Percentiles rank a stretch among this genome's conserved stretches.
Conservation (phyloP, 1,284 basidiomycete species). For the Earliella scabrosa region DNA sequence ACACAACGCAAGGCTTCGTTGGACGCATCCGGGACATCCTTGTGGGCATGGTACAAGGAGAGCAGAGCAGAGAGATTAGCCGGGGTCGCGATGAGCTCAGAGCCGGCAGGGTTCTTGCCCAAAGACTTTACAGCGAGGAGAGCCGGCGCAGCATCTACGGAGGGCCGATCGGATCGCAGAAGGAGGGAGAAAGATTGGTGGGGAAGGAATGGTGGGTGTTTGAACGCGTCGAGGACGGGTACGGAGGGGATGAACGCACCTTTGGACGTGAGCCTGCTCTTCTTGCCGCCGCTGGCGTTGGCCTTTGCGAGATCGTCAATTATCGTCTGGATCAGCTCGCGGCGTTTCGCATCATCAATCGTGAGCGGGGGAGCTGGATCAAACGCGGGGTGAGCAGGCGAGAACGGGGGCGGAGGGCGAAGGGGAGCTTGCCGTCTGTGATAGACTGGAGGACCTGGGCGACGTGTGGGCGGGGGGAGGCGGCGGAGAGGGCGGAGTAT, state of each 20-base stretch:
- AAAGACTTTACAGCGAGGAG: conserved; percentile 77
- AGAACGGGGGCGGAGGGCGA: not conserved
- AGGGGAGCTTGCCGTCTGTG: conserved; percentile 43
- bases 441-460: conserved; percentile 51
- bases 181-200: too few species aligned
- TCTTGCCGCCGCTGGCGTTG: conserved; percentile 37
- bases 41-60: conserved; percentile 50
- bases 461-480: conserved; percentile 50
- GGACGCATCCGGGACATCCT: conserved; percentile 61
- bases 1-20: conserved; percentile 75
- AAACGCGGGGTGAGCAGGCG: not conserved
- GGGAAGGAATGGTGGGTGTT: not conserved
- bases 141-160: conserved; percentile 63
- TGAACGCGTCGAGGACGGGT: not conserved
- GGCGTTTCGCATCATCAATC: conserved; percentile 48
- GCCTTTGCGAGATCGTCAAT: conserved; percentile 60
- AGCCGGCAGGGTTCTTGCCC: conserved; percentile 73
- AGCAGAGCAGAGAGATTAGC: conserved; percentile 59
- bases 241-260: conserved; percentile 42
- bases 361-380: conserved; percentile 44
- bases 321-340: conserved; percentile 57
- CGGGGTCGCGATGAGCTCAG: conserved; percentile 60
- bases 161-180: not conserved
- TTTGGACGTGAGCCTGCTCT: conserved; percentile 51
- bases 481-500: conserved; percentile 51